Base-by-base conservation (phyloP, 768 basidiomycete species). In the Trametes cubensis region DNA sequence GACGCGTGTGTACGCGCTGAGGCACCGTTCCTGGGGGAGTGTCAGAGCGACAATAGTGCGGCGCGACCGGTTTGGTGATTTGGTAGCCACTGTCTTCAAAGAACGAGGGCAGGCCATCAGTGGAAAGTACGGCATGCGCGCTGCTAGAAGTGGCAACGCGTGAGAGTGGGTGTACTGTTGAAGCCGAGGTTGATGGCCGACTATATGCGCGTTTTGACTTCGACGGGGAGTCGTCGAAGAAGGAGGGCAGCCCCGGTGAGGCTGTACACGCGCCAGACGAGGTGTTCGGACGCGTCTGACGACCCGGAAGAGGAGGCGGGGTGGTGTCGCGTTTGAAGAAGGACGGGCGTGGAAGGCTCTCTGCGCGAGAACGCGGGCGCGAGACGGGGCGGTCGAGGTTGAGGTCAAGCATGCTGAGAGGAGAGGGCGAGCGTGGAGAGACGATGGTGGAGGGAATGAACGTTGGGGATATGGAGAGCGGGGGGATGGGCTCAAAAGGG, bases 1-100 rank as follows among this genome's bases (percentile, higher is more conserved):
- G 58, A 18, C 67, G 64, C 13, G 67, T 48, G 17, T 68, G 64
- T 30, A 62, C 41, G 55, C 64, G 62, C 52, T 23, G 56, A 2
- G 42, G 11, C 17, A 17, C 25, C 44, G 48, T 44, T 30, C 28
- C 46, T 8, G 25, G 25, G 11, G 67, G 67, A 13, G 60, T 66
- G 18, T 38, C 18, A 15, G 67, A 65, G 23, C 67, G 67, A 30
- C 57, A 50, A 44, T 66, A 68, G 17, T 65, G n/a, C 10, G 67
- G 67, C 11, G 44, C 26, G 10, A 20, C 40, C 11, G 61, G 62
- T 13, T 55, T 60, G 21, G 53, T 10, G 40, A 49, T 26, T 17
- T 51, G 53, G 41, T 65, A 68, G 2, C 59, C 67, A 6, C 55
- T 58, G 21, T 63, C 63, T 34, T 68, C 65, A 47, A 68, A 68